Conservation (phyloP, 176 grass and related monocot species). For the Leersia perrieri region DNA sequence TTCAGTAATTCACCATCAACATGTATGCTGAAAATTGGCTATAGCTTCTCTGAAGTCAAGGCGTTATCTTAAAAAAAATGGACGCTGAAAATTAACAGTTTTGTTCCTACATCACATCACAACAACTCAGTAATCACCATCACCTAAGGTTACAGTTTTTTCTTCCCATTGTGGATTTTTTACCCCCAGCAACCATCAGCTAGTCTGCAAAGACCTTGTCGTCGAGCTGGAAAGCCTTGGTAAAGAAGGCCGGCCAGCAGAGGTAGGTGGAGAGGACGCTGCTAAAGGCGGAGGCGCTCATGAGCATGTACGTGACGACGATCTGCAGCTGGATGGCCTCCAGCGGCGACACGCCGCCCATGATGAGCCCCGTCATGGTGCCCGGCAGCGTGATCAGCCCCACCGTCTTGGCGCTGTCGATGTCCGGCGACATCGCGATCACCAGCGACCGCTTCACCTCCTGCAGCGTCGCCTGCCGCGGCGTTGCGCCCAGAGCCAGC, state of each 20-base stretch:
- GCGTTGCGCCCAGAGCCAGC: slow-evolving; percentile 75
- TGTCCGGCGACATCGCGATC: slow-evolving; percentile 52
- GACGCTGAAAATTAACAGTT: no score
- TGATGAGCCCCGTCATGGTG: slow-evolving; percentile 79
- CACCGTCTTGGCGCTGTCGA: slow-evolving; percentile 78
- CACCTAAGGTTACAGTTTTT: no score
- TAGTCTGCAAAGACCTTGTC: slow-evolving; percentile 51
- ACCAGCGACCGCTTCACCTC: slow-evolving; percentile 61
- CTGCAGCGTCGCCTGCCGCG: slow-evolving; percentile 70
- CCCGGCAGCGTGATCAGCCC: slow-evolving; percentile 75
- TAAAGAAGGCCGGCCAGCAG: slow-evolving; percentile 90
- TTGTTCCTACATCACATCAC: no score
- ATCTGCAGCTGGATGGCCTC: slow-evolving; percentile 87
- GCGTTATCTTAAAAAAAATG: no score
- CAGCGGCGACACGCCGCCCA: slow-evolving; percentile 73
- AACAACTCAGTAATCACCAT: no score
- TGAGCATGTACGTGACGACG: slow-evolving; percentile 87
- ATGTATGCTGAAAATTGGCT: no score
- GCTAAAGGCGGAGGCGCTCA: slow-evolving; percentile 72
- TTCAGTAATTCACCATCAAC: no score
- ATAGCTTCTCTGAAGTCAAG: no score
- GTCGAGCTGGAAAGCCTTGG: slow-evolving; percentile 72
- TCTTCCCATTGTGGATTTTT: no score
- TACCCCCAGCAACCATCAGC: no score
- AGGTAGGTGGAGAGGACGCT: slow-evolving; percentile 78